Evolutionary conservation across 257 asterid species (phyloP).

Genomic region (Plectranthus barbatus): DNA sequence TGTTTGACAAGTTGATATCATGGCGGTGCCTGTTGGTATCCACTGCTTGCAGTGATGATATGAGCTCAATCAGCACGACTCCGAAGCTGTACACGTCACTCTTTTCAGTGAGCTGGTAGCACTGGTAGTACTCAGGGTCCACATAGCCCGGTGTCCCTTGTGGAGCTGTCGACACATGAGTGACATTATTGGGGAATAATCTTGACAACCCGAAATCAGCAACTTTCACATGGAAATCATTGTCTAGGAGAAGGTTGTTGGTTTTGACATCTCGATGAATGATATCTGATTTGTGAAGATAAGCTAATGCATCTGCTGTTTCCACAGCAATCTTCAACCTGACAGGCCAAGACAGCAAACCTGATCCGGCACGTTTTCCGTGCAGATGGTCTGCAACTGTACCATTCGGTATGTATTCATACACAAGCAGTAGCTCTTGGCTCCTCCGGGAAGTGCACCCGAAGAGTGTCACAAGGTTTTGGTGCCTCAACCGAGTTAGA

Average conservation of each 20-base stretch:
- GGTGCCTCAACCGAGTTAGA: conserved; percentile 46
- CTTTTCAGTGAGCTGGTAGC: conserved; percentile 66
- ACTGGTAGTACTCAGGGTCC: conserved; percentile 76
- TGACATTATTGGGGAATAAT: conserved; percentile 48
- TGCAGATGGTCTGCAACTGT: conserved; percentile 81
- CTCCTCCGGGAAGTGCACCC: conserved; percentile 79
- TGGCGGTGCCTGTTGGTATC: conserved; percentile 59
- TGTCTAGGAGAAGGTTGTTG: conserved; percentile 63
- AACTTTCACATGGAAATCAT: conserved; percentile 59
- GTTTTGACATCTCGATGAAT: conserved; percentile 86
- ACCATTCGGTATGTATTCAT: conserved; percentile 68
- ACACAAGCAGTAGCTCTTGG: conserved; percentile 60
- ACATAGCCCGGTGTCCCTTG: conserved; percentile 93
- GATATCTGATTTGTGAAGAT: conserved; percentile 58
- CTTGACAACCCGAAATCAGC: conserved; percentile 88
- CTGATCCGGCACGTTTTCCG: conserved; percentile 42
- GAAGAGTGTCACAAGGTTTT: conserved; percentile 49
- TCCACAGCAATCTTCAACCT: conserved; percentile 65
- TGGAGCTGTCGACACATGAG: conserved; percentile 84
- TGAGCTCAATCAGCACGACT: conserved; percentile 74
- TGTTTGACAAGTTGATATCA: conserved; percentile 61
- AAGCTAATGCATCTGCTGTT: conserved; percentile 66
- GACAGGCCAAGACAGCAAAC: conserved; percentile 49
- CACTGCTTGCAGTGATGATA: conserved; percentile 70
- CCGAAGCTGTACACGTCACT: conserved; percentile 88